Evolutionary conservation across 352 stramenopile genomes (phyloP).

Genomic region (Phytophthora macrochlamydospora): DNA sequence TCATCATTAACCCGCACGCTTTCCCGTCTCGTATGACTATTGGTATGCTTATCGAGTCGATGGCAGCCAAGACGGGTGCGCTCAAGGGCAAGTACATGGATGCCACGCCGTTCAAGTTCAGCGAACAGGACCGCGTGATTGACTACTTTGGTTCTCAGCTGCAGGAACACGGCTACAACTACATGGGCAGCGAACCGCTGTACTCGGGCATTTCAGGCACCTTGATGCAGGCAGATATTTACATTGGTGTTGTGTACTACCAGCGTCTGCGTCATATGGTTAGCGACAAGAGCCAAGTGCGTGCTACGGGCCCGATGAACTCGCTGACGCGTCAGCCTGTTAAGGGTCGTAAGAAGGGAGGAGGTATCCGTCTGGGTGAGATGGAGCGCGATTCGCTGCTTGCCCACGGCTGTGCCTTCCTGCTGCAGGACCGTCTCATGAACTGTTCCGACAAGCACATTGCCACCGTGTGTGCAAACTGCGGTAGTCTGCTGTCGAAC

Average conservation of each 20-base stretch:
- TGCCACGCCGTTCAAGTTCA: slow-evolving; percentile 99
- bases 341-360: slow-evolving; percentile 99
- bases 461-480: slow-evolving; percentile 95
- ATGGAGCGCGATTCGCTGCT: slow-evolving; percentile 99
- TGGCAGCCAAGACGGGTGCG: slow-evolving; percentile 99
- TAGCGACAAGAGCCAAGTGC: slow-evolving; percentile 99
- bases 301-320: slow-evolving; percentile 98
- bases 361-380: slow-evolving; percentile 99
- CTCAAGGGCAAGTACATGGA: slow-evolving; percentile 98
- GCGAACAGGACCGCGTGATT: slow-evolving; percentile 98
- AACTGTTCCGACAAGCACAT: slow-evolving; percentile 99
- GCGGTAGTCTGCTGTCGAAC: slow-evolving; percentile 88
- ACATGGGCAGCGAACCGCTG: slow-evolving; percentile 99
- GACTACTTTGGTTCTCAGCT: slow-evolving; percentile 99
- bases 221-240: slow-evolving; percentile 99
- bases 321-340: slow-evolving; percentile 99
- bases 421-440: slow-evolving; percentile 97
- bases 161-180: slow-evolving; percentile 95
- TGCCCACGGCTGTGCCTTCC: slow-evolving; percentile 96
- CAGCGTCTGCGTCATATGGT: slow-evolving; percentile 99
- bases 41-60: slow-evolving; percentile 97
- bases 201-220: slow-evolving; percentile 99
- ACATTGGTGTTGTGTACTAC: slow-evolving; percentile 99
- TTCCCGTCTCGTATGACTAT: slow-evolving; percentile 99
- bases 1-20: slow-evolving; percentile 99